phyloP scores from a whole-genome alignment of 1,284 basidiomycete species.

The Puccinia triticina region DNA sequence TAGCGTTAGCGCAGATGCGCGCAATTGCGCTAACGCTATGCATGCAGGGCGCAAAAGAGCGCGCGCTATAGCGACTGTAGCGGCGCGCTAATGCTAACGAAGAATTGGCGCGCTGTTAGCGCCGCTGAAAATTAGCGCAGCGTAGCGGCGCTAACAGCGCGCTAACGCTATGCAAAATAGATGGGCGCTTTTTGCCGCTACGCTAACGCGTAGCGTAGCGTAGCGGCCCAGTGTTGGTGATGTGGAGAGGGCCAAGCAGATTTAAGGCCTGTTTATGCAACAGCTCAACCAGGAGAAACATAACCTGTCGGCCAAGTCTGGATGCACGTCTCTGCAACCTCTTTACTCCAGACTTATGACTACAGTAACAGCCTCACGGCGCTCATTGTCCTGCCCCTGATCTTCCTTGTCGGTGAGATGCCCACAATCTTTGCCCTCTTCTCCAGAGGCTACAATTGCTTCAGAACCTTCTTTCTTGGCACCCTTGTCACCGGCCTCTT shows the following conservation, averaged over 20 bases:
- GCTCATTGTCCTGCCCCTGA: constrained; percentile 67
- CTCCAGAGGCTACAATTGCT: constrained; percentile 63
- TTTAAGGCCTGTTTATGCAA: constrained; percentile 39
- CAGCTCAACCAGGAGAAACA: constrained; percentile 20
- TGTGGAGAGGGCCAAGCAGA: constrained; percentile 44
- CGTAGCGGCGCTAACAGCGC: too few species aligned
- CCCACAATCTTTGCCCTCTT: constrained; percentile 68
- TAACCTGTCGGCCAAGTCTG: constrained; percentile 12
- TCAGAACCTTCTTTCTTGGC: constrained; percentile 74
- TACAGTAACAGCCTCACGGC: constrained; percentile 78
- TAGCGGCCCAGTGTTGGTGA: too few species aligned
- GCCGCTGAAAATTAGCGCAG: too few species aligned
- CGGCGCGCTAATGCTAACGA: too few species aligned
- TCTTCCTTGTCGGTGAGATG: constrained; percentile 74
- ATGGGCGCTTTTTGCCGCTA: too few species aligned
- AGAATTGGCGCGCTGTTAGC: too few species aligned
- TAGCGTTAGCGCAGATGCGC: too few species aligned
- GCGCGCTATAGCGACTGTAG: too few species aligned
- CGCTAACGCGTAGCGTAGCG: too few species aligned
- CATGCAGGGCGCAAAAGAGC: too few species aligned
- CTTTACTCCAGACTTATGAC: constrained; percentile 61
- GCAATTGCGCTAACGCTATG: too few species aligned
- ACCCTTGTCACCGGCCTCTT: constrained; percentile 75
- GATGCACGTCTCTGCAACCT: constrained; percentile 33
- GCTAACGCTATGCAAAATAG: too few species aligned